These are phyloP conservation scores for Quercus rubra DNA, from an alignment of 306 rosid genomes.

Conservation along the genomic window DNA sequence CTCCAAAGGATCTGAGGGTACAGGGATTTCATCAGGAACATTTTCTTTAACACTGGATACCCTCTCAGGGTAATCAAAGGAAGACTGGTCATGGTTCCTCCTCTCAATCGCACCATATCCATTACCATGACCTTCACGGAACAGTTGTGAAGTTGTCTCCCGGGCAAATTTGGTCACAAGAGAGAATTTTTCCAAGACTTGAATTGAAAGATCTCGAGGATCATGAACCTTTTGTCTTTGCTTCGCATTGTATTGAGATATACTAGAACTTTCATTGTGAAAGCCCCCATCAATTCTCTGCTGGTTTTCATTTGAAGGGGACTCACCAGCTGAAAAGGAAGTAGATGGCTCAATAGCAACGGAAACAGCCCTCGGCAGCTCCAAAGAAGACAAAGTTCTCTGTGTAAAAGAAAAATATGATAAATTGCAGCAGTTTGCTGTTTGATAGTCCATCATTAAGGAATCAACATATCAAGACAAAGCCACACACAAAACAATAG, in stretches of 20 bases:
- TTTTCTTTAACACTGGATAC: conserved; percentile 39
- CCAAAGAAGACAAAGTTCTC: conserved; percentile 94
- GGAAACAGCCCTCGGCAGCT: conserved; percentile 80
- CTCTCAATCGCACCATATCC: conserved; percentile 57
- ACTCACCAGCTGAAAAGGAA: conserved; percentile 39
- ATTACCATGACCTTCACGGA: conserved; percentile 69
- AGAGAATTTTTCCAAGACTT: conserved; percentile 92
- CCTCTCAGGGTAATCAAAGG: conserved; percentile 42
- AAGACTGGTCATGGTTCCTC: conserved; percentile 41
- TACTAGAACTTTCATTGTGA: conserved; percentile 37
- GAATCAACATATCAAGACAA: background rate
- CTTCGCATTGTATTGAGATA: conserved; percentile 55
- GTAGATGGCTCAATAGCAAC: conserved; percentile 55
- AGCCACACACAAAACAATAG: background rate
- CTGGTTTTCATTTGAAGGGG: conserved; percentile 47
- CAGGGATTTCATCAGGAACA: conserved; percentile 38
- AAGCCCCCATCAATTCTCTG: conserved; percentile 42
- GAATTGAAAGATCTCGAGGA: conserved; percentile 87
- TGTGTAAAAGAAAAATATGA: conserved; percentile 39
- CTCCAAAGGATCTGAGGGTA: conserved; percentile 66
- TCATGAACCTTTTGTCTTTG: conserved; percentile 57
- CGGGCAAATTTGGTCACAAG: conserved; percentile 97
- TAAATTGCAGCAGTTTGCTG: conserved; percentile 23
- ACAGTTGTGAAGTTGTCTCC: conserved; percentile 95
- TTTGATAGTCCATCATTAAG: background rate